Conservation (phyloP, 2,329 filamentous ascomycete genomes). For the Botrytis medusae region DNA sequence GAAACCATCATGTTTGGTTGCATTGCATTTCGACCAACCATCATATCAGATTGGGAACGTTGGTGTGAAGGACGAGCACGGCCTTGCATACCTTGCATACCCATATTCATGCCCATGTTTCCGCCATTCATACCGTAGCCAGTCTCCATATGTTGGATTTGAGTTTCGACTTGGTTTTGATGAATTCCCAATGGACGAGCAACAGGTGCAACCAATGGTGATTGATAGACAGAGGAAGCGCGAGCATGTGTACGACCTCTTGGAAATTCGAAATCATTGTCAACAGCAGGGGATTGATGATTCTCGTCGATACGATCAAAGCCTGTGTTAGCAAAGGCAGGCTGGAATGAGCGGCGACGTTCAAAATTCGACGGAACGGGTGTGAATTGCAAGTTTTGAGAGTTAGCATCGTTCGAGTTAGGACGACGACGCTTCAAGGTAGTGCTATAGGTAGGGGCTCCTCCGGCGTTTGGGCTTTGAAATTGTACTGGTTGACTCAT, state of each 20-base stretch:
- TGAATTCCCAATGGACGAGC: conserved; percentile 14
- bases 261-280: background rate
- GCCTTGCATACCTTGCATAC: background rate
- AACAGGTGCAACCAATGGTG: conserved; percentile 32
- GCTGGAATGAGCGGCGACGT: conserved; percentile 5
- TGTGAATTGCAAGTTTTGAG: conserved; percentile 6
- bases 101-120: conserved; percentile 6
- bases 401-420: conserved; percentile 21
- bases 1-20: conserved; percentile 4
- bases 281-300: background rate
- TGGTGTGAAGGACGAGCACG: conserved; percentile 28
- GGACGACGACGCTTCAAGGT: conserved; percentile 32
- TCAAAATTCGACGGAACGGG: background rate
- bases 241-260: conserved; percentile 24
- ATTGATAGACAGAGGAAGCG: conserved; percentile 24
- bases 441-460: conserved; percentile 16
- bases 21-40: background rate
- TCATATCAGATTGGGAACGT: conserved; percentile 38
- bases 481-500: conserved; percentile 24
- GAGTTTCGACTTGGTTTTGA: conserved; percentile 9
- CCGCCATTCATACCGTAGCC: conserved; percentile 12
- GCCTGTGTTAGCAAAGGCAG: background rate
- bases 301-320: conserved; percentile 19
- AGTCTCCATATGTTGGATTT: conserved; percentile 4
- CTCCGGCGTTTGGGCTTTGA: conserved; percentile 20